A percentile compares a stretch with the other conserved stretches of the same genome.
These are phyloP conservation scores for Cunninghamia lanceolata DNA, from an alignment of 75 land plant genomes.

Conservation along the genomic window DNA sequence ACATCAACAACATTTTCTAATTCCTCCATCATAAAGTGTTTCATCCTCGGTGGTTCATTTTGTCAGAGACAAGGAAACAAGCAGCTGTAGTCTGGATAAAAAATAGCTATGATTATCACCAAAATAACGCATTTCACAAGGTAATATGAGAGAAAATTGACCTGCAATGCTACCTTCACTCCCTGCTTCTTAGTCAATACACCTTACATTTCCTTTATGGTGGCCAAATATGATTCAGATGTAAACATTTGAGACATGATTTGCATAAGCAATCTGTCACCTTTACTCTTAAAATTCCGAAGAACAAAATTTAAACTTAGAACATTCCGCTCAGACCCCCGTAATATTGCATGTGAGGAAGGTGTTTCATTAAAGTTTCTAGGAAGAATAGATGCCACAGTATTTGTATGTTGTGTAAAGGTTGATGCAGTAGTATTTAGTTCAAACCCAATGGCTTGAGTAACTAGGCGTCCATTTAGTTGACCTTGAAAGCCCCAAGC, in stretches of 20 bases:
- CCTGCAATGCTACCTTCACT: constrained; percentile 5
- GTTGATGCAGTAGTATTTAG: no score
- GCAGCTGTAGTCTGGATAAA: no score
- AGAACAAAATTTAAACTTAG: constrained; percentile 4
- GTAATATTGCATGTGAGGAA: neutral
- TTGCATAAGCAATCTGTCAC: neutral
- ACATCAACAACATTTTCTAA: no score
- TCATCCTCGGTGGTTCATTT: no score
- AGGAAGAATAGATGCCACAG: neutral
- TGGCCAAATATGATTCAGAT: neutral
- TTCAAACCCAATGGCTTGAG: neutral
- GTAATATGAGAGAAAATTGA: constrained; percentile 2
- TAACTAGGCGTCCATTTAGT: neutral
- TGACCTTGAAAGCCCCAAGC: no score
- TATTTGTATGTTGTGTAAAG: neutral
- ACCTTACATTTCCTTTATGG: neutral
- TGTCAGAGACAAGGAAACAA: no score
- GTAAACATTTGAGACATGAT: constrained; percentile 1
- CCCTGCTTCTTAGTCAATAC: constrained; percentile 1
- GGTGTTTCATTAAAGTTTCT: neutral
- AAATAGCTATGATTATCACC: no score
- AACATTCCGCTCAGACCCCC: constrained; percentile 1
- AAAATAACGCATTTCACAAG: no score
- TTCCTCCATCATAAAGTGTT: no score
- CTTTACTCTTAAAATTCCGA: constrained; percentile 6